phyloP scores from a whole-genome alignment of 2,329 filamentous ascomycete genomes.

The Dothideomycetes sp. region DNA sequence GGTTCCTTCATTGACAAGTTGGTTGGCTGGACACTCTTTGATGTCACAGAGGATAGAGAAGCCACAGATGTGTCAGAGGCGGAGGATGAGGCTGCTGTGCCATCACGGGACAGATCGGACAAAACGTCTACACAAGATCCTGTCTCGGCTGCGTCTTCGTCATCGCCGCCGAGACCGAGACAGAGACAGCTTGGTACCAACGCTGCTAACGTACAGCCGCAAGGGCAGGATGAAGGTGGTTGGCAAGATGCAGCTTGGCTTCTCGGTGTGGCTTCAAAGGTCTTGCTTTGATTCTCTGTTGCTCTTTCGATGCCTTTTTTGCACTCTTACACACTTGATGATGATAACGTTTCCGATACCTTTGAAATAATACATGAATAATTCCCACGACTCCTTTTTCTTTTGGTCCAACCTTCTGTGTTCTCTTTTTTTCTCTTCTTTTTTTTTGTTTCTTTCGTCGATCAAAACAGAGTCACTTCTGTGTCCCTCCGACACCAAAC shows the following conservation, averaged over 20 bases:
- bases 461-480: too few species aligned
- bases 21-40: conserved; percentile 50
- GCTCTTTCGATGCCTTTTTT: too few species aligned
- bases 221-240: conserved; percentile 35
- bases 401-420: too few species aligned
- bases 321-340: too few species aligned
- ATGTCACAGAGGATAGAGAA: conserved; percentile 42
- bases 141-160: conserved; percentile 17
- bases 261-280: conserved; percentile 43
- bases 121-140: too few species aligned
- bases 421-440: too few species aligned
- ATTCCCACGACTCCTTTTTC: too few species aligned
- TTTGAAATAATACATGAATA: too few species aligned
- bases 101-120: too few species aligned
- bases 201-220: conserved; percentile 9
- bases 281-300: conserved; percentile 25
- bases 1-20: conserved; percentile 49
- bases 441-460: too few species aligned
- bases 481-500: conserved; percentile 50
- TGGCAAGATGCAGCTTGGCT: conserved; percentile 54
- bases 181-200: too few species aligned
- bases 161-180: conserved; percentile 11
- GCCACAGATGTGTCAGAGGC: conserved; percentile 26
- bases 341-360: too few species aligned
- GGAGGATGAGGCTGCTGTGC: conserved; percentile 23